These are phyloP conservation scores for Fusarium veterinarium DNA, from an alignment of 2,329 filamentous ascomycete species.

Conservation along the genomic window DNA sequence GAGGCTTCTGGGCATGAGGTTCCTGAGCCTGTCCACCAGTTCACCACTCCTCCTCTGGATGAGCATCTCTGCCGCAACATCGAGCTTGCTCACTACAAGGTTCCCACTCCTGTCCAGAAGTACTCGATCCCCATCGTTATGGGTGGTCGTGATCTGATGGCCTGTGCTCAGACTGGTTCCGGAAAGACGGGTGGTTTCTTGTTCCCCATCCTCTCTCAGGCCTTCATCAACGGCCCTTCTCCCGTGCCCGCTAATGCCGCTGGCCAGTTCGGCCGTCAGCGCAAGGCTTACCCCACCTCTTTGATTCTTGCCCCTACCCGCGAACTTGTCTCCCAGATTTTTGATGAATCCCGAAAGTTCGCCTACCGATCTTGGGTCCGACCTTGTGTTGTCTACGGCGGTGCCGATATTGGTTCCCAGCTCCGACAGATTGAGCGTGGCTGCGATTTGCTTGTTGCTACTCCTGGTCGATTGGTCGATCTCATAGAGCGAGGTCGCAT, in stretches of 20 bases:
- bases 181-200: conserved; percentile 99
- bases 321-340: conserved; percentile 99
- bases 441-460: conserved; percentile 96
- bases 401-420: conserved; percentile 98
- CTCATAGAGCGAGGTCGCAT: conserved; percentile 98
- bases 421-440: conserved; percentile 97
- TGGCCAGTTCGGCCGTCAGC: conserved; percentile 87
- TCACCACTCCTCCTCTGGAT: conserved; percentile 95
- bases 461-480: conserved; percentile 96
- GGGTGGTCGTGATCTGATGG: conserved; percentile 98
- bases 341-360: conserved; percentile 97
- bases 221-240: conserved; percentile 89
- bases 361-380: conserved; percentile 99
- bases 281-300: conserved; percentile 97
- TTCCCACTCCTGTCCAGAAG: conserved; percentile 97
- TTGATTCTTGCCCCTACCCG: conserved; percentile 96
- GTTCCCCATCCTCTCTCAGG: conserved; percentile 98
- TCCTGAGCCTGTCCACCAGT: conserved; percentile 88
- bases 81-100: conserved; percentile 91
- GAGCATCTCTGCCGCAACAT: conserved; percentile 95
- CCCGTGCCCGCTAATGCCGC: conserved; percentile 70
- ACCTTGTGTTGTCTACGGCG: conserved; percentile 98
- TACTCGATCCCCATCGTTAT: conserved; percentile 99
- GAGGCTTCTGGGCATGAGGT: conserved; percentile 95
- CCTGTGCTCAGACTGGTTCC: conserved; percentile 99